Evolutionary conservation across 2,329 filamentous ascomycete species (phyloP).

Genomic region (Paecilomyces variotii): DNA sequence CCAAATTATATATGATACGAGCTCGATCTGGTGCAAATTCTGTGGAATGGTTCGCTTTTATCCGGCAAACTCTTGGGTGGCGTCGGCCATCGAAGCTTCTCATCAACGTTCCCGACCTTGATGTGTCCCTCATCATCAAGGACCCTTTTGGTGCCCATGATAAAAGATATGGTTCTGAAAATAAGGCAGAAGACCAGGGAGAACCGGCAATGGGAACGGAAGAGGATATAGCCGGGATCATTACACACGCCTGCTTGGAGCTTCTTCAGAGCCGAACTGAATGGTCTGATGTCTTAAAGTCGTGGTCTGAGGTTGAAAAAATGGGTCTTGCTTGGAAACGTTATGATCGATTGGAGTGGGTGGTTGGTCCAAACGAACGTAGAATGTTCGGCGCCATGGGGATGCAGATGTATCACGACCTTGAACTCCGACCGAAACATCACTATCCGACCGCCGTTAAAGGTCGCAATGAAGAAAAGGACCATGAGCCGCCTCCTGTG

Average conservation of each 20-base stretch:
- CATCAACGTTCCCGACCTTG: slow-evolving; percentile 56
- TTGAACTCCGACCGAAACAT: slow-evolving; percentile 57
- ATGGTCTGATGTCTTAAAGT: slow-evolving; percentile 51
- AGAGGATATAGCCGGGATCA: slow-evolving; percentile 49
- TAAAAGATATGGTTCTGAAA: slow-evolving; percentile 25
- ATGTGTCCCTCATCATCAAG: slow-evolving; percentile 49
- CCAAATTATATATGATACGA: slow-evolving; percentile 55
- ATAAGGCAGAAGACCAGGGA: slow-evolving; percentile 39
- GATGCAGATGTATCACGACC: slow-evolving; percentile 58
- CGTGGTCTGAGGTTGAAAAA: slow-evolving; percentile 51
- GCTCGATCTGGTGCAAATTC: slow-evolving; percentile 53
- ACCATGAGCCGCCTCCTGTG: slow-evolving; percentile 53
- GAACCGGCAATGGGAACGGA: slow-evolving; percentile 21
- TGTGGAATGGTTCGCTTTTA: slow-evolving; percentile 62
- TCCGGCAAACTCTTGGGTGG: slow-evolving; percentile 53
- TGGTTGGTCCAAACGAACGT: slow-evolving; percentile 57
- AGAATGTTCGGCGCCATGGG: slow-evolving; percentile 63
- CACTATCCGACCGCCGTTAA: slow-evolving; percentile 52
- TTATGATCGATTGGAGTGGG: slow-evolving; percentile 62
- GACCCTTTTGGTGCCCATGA: slow-evolving; percentile 52
- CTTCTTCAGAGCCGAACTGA: slow-evolving; percentile 50
- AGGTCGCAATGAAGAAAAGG: slow-evolving; percentile 27
- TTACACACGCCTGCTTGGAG: slow-evolving; percentile 51
- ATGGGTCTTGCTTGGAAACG: slow-evolving; percentile 62
- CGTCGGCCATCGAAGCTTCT: slow-evolving; percentile 48